Base-by-base conservation (phyloP, 2,329 filamentous ascomycete genomes). In the Aspergillus novofumigatus region DNA sequence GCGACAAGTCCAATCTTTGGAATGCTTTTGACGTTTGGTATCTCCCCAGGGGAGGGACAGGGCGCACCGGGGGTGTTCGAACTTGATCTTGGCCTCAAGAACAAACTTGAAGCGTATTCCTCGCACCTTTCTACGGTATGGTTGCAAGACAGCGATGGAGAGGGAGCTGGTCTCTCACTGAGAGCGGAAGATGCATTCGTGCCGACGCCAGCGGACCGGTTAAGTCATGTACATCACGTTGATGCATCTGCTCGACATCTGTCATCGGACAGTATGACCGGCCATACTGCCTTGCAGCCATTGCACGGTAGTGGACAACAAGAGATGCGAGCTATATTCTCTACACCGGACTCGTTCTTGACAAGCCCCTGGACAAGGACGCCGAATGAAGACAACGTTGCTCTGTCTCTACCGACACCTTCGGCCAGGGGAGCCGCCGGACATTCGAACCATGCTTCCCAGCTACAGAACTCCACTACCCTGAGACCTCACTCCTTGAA, bases 1-100 rank as follows among this genome's bases (percentile, higher is more conserved):
- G 76, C 69, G 51, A 74, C 65, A 52, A 73, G 61, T 59, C 76
- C 69, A 55, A 81, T 70, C 0, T 76, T 76, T 54, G 75, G 75
- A 23, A 71, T 73, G 60, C 70, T 75, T 25, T 64, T 77, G 28
- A 72, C 67, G 42, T 69, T 69, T 54, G 69, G 71, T 17, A 67
- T 72, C 70, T 59, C 62, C 3, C 52, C 38, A 5, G 38, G 52
- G 20, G 51, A 57, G n/a, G 59, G 51, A 11, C 54, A 55, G 11
- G 38, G 29, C 10, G 32, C 58, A 1, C 25, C 57, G 4, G 52
- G 51, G n/a, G 42, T 49, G 2, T 64, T 63, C 1, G 67, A 71
- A 25, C 44, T 67, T 20, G 68, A 70, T 14, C 49, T 61, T n/a
- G 65, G 62, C 4, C 42, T 73, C 25, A 67, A 64, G 42, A 62